Percentiles rank a stretch among this genome's conserved stretches.
These are phyloP conservation scores for Microstroma glucosiphilum DNA, from an alignment of 1,284 basidiomycete species.

Conservation along the genomic window DNA sequence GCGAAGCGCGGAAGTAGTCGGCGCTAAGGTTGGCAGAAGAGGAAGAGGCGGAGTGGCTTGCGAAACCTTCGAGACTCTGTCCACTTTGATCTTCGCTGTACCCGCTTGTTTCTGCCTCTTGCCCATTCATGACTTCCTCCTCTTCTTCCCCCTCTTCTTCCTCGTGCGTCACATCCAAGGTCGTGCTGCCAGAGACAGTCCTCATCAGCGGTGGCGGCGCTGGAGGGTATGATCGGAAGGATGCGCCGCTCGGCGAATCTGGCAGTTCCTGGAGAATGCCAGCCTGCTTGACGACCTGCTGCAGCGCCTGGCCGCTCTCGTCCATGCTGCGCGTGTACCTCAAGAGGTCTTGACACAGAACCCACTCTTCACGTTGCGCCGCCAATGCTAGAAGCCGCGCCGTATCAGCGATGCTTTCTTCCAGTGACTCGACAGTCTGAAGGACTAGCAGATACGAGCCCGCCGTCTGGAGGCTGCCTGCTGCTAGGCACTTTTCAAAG, in stretches of 20 bases:
- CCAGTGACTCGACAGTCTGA: conserved; percentile 83
- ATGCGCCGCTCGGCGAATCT: too few relatives aligned
- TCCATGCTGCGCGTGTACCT: conserved; percentile 37
- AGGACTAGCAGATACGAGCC: conserved; percentile 87
- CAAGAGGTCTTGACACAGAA: conserved; percentile 54
- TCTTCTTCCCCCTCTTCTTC: background rate
- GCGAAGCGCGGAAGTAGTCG: background rate
- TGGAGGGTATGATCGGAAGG: too few relatives aligned
- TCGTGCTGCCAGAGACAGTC: conserved; percentile 11
- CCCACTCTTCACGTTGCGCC: conserved; percentile 27
- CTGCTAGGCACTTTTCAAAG: conserved; percentile 79
- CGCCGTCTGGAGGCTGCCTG: conserved; percentile 75
- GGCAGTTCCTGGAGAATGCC: conserved; percentile 29
- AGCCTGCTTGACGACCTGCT: conserved; percentile 50
- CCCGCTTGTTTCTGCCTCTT: background rate
- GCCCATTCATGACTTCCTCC: background rate
- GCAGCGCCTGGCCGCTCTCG: conserved; percentile 68
- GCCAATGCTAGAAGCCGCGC: conserved; percentile 34
- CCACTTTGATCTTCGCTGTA: too few relatives aligned
- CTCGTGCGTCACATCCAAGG: background rate
- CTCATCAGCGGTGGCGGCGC: too few relatives aligned
- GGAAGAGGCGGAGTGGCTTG: conserved; percentile 8
- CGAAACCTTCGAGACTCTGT: too few relatives aligned
- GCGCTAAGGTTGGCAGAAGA: background rate
- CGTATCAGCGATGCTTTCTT: conserved; percentile 51